Conservation (phyloP, 2,329 filamentous ascomycete species). For the Botrytis tulipae region DNA sequence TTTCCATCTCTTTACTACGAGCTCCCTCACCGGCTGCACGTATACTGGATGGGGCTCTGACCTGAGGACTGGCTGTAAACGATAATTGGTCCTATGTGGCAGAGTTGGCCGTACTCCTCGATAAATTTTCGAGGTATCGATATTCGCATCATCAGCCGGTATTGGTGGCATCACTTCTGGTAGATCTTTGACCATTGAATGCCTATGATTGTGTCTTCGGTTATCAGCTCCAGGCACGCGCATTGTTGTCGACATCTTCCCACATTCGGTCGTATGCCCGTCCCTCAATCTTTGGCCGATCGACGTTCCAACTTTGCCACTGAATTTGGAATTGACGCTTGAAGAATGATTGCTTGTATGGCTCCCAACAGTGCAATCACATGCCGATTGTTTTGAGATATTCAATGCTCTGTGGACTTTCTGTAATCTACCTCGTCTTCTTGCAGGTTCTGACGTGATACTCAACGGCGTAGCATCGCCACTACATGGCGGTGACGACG, state of each 20-base stretch:
- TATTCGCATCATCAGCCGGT: slow-evolving; percentile 14
- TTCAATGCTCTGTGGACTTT: slow-evolving; percentile 22
- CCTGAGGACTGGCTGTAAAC: slow-evolving; percentile 30
- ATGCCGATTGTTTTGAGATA: slow-evolving; percentile 25
- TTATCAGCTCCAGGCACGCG: background rate
- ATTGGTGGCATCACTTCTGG: background rate
- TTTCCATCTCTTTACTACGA: slow-evolving; percentile 36
- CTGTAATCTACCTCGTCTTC: slow-evolving; percentile 13
- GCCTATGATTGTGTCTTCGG: background rate
- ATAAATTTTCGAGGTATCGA: slow-evolving; percentile 14
- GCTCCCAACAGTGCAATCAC: slow-evolving; percentile 14
- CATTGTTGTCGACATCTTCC: background rate
- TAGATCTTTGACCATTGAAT: background rate
- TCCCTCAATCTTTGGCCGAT: background rate
- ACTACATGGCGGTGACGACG: slow-evolving; percentile 15
- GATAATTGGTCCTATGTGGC: slow-evolving; percentile 24
- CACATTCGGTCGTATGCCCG: background rate
- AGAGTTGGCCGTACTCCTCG: slow-evolving; percentile 8
- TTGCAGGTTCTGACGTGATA: slow-evolving; percentile 9
- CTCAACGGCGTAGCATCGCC: slow-evolving; percentile 21
- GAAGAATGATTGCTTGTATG: slow-evolving; percentile 4
- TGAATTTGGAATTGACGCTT: background rate
- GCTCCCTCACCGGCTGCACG: slow-evolving; percentile 36
- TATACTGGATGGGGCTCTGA: slow-evolving; percentile 37
- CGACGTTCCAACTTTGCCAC: background rate